A percentile compares a stretch with the other conserved stretches of the same genome.
These are phyloP conservation scores for Kwoniella dejecticola DNA, from an alignment of 768 basidiomycete genomes.

Conservation along the genomic window DNA sequence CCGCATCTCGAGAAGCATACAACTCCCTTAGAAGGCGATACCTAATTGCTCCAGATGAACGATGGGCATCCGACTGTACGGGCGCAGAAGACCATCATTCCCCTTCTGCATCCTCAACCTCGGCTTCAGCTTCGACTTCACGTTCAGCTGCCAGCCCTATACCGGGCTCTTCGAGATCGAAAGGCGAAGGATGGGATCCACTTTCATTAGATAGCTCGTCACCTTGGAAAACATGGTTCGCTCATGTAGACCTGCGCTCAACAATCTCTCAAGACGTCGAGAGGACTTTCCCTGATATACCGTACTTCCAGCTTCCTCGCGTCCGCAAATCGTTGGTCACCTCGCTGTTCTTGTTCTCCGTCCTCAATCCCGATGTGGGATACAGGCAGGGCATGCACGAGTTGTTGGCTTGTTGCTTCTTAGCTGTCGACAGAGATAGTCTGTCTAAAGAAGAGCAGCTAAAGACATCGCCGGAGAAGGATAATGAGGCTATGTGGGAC, in stretches of 20 bases:
- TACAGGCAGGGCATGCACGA: conserved; percentile 99
- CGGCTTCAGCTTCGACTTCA: conserved; percentile 5
- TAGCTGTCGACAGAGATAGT: conserved; percentile 81
- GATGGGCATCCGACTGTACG: conserved; percentile 54
- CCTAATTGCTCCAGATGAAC: conserved; percentile 52
- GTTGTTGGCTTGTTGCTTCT: conserved; percentile 81
- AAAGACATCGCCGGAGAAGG: not conserved
- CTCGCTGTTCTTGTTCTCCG: conserved; percentile 80
- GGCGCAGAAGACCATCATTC: conserved; percentile 17
- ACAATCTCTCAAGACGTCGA: conserved; percentile 93
- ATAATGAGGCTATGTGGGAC: conserved; percentile 34
- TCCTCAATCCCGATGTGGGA: conserved; percentile 76
- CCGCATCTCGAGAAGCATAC: conserved; percentile 32
- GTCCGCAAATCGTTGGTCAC: conserved; percentile 81
- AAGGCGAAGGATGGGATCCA: conserved; percentile 48
- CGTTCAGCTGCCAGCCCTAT: no score
- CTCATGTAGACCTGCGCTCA: conserved; percentile 80
- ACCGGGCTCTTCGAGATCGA: no score
- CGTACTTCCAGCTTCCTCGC: conserved; percentile 75
- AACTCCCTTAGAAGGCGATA: conserved; percentile 40
- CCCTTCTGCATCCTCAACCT: conserved; percentile 2
- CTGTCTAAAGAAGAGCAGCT: conserved; percentile 47
- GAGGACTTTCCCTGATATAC: conserved; percentile 96
- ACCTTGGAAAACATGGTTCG: conserved; percentile 95
- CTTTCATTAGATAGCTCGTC: conserved; percentile 62